Conservation (phyloP, 257 asterid species). For the Primulina tabacum region DNA sequence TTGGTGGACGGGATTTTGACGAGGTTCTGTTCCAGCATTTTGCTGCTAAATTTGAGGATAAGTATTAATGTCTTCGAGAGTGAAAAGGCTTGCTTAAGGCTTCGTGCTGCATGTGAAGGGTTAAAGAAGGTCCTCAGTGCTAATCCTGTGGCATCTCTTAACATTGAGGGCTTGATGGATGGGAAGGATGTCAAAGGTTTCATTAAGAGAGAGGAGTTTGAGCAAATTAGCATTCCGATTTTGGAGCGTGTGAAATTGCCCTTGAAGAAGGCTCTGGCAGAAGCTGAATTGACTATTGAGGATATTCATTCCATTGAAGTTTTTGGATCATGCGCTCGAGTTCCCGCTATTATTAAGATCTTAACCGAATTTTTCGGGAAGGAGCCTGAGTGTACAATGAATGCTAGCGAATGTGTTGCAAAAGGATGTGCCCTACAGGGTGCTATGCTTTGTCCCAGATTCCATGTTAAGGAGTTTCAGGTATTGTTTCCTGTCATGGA, state of each 20-base stretch:
- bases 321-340: constrained; percentile 90
- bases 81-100: constrained; percentile 86
- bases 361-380: constrained; percentile 80
- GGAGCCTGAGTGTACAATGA: constrained; percentile 96
- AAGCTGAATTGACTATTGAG: constrained; percentile 65
- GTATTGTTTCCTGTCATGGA: not conserved
- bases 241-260: constrained; percentile 90
- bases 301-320: constrained; percentile 76
- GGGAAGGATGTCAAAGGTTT: constrained; percentile 88
- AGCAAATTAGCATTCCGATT: constrained; percentile 73
- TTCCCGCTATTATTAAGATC: constrained; percentile 78
- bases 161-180: constrained; percentile 91
- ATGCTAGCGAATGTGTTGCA: constrained; percentile 95
- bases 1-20: constrained; percentile 95
- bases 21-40: constrained; percentile 83
- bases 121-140: constrained; percentile 90
- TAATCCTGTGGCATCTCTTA: constrained; percentile 84
- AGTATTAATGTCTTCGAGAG: constrained; percentile 82
- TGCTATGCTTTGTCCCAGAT: constrained; percentile 87
- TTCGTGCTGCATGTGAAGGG: constrained; percentile 89
- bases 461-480: constrained; percentile 89
- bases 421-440: constrained; percentile 86
- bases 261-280: constrained; percentile 76
- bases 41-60: constrained; percentile 85
- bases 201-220: constrained; percentile 90